Evolutionary conservation across 2,329 filamentous ascomycete genomes (phyloP).

Genomic region (Ceratocystis eucalypticola): DNA sequence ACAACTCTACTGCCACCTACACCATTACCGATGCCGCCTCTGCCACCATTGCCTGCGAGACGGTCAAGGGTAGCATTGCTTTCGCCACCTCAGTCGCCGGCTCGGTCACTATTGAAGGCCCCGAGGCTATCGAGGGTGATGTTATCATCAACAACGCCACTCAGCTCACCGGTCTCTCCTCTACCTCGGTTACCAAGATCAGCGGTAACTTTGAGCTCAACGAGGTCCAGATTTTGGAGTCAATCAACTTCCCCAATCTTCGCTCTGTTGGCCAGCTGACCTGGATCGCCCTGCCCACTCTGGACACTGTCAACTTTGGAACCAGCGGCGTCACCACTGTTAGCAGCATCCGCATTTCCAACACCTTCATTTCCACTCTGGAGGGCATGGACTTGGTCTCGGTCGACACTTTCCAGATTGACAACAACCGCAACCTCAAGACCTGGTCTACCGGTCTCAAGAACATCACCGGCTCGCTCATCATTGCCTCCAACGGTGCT

Average conservation of each 20-base stretch:
- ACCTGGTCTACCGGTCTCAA: constrained; percentile 62
- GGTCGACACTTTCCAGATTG: constrained; percentile 63
- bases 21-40: constrained; percentile 51
- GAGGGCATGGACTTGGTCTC: constrained; percentile 66
- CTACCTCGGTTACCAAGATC: constrained; percentile 49
- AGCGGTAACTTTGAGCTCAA: constrained; percentile 55
- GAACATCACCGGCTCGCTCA: constrained; percentile 58
- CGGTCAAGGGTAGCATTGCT: constrained; percentile 44
- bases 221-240: constrained; percentile 54
- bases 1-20: constrained; percentile 29
- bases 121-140: constrained; percentile 42
- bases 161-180: constrained; percentile 47
- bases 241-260: constrained; percentile 53
- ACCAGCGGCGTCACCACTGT: constrained; percentile 50
- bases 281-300: constrained; percentile 57
- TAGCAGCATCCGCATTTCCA: constrained; percentile 57
- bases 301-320: constrained; percentile 37
- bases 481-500: constrained; percentile 67
- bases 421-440: constrained; percentile 77
- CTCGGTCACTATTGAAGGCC: constrained; percentile 47
- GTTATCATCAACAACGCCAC: constrained; percentile 45
- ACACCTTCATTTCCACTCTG: constrained; percentile 70
- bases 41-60: constrained; percentile 49
- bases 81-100: constrained; percentile 33
- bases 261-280: constrained; percentile 51